A percentile compares a stretch with the other conserved stretches of the same genome.
Evolutionary conservation across 345 rosid species (phyloP).

Genomic region (Salix viminalis): DNA sequence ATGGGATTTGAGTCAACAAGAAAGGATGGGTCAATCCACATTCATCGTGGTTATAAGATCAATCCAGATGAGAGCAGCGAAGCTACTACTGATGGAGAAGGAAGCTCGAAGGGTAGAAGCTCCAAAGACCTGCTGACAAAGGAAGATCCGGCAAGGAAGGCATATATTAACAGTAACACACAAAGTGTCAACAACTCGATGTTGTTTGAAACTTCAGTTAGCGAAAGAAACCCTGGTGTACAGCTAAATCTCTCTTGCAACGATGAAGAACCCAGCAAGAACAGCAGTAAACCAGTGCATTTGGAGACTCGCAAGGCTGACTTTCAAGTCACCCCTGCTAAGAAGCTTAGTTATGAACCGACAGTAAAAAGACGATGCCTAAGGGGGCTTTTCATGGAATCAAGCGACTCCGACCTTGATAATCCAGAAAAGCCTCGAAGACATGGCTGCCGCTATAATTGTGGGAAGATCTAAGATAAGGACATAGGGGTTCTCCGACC

Average conservation of each 20-base stretch:
- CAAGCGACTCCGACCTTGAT: constrained; percentile 63
- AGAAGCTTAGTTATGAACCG: constrained; percentile 55
- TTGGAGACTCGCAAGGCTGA: constrained; percentile 33
- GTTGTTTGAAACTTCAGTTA: constrained; percentile 48
- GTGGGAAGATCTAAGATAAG: constrained; percentile 43
- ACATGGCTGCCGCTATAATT: constrained; percentile 61
- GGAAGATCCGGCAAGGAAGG: constrained; percentile 32
- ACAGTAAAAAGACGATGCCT: constrained; percentile 63
- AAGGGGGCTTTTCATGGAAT: constrained; percentile 69
- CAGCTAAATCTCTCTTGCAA: constrained; percentile 35
- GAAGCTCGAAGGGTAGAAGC: constrained; percentile 22
- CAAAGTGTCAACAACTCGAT: constrained; percentile 73
- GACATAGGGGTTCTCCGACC: constrained; percentile 32
- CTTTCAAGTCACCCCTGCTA: constrained; percentile 33
- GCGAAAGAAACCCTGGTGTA: constrained; percentile 60
- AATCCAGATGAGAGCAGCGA: constrained; percentile 58
- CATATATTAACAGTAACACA: constrained; percentile 60
- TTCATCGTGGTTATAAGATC: constrained; percentile 54
- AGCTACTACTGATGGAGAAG: constrained; percentile 55
- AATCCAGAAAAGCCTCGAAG: constrained; percentile 65
- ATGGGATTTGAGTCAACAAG: constrained; percentile 40
- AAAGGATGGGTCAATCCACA: constrained; percentile 49
- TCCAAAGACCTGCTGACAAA: constrained; percentile 21
- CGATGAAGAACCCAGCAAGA: constrained; percentile 22
- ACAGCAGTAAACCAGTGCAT: constrained; percentile 19